Evolutionary conservation across 257 asterid genomes (phyloP).

Genomic region (Nicotiana undulata): DNA sequence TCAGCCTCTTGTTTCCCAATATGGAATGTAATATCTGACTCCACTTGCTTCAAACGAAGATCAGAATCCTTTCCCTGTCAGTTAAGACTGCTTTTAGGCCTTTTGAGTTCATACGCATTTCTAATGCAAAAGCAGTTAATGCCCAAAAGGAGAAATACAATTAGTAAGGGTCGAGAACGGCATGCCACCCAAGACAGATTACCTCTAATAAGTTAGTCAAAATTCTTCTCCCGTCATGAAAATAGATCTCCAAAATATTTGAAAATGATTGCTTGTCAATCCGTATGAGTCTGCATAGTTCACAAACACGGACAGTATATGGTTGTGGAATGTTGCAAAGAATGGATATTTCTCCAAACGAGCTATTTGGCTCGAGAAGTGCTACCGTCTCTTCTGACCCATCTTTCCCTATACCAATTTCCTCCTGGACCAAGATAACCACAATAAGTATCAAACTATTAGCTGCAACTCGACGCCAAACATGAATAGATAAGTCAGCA

Average conservation of each 20-base stretch:
- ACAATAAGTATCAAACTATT: not conserved
- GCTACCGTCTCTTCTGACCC: conserved; percentile 59
- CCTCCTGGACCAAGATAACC: conserved; percentile 48
- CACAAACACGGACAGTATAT: conserved; percentile 82
- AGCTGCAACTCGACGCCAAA: not conserved
- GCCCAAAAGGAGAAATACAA: not conserved
- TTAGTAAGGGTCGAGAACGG: not conserved
- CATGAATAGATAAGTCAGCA: not conserved
- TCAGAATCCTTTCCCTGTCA: conserved; percentile 65
- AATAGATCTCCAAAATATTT: conserved; percentile 79
- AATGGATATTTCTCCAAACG: conserved; percentile 72
- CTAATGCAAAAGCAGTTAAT: not conserved
- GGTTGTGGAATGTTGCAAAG: conserved; percentile 97
- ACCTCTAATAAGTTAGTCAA: conserved; percentile 88
- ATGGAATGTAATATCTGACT: conserved; percentile 67
- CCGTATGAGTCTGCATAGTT: conserved; percentile 71
- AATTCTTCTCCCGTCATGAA: conserved; percentile 83
- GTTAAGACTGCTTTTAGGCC: not conserved
- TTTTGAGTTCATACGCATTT: not conserved
- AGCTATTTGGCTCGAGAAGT: conserved; percentile 48
- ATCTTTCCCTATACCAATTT: conserved; percentile 51
- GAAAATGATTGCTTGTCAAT: conserved; percentile 84
- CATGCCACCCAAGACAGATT: conserved; percentile 1
- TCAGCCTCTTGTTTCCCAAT: conserved; percentile 86
- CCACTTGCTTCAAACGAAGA: conserved; percentile 65